Evolutionary conservation across 75 land plant species (phyloP).

Genomic region (Cryptomeria japonica): DNA sequence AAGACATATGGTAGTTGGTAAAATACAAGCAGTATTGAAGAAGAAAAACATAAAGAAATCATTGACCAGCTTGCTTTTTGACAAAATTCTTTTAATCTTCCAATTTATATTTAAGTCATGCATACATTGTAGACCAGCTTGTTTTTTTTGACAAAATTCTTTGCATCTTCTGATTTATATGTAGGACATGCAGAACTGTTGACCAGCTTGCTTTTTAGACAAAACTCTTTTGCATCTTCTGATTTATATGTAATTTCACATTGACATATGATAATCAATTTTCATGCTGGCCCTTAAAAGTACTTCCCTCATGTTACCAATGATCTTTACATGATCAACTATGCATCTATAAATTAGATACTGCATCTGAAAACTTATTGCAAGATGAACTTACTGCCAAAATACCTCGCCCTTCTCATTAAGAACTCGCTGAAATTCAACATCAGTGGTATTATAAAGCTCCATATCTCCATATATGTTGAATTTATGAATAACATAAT

Average conservation of each 20-base stretch:
- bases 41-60: background rate
- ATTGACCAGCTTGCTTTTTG: background rate
- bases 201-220: background rate
- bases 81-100: background rate
- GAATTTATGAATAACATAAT: constrained; percentile 24
- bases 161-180: background rate
- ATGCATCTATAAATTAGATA: background rate
- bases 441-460: constrained; percentile 26
- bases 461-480: constrained; percentile 23
- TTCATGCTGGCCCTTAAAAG: background rate
- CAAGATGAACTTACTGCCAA: constrained; percentile 23
- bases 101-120: background rate
- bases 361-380: background rate
- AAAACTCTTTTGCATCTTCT: background rate
- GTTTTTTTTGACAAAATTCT: background rate
- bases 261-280: background rate
- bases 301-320: background rate
- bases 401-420: constrained; percentile 20
- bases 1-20: background rate
- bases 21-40: background rate
- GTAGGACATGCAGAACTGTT: background rate
- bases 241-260: background rate
- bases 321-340: background rate
- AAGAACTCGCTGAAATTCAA: constrained; percentile 16
- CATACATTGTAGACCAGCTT: background rate